Percentiles rank a stretch among this genome's conserved stretches.
phyloP scores from a whole-genome alignment of 495 filamentous ascomycete species.

The Hypoxylon trugodes region DNA sequence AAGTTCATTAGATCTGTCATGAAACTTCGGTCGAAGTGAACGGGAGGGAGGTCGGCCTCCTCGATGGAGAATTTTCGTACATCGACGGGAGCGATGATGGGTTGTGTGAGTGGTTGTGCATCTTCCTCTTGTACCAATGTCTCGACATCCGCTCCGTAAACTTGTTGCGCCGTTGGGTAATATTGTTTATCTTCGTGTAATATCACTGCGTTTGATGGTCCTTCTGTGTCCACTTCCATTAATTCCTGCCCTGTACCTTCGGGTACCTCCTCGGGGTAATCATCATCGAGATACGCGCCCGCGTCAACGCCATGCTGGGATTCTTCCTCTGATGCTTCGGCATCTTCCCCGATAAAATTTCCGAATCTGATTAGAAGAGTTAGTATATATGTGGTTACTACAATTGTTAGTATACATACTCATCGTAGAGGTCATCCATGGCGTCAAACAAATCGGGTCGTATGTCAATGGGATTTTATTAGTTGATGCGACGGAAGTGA shows the following conservation, averaged over 20 bases:
- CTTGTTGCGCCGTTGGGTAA: slow-evolving; percentile 93
- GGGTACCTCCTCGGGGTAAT: slow-evolving; percentile 69
- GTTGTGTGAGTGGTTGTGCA: slow-evolving; percentile 88
- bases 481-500: slow-evolving; percentile 20
- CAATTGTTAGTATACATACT: slow-evolving; percentile 57
- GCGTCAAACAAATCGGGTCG: slow-evolving; percentile 20
- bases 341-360: slow-evolving; percentile 91
- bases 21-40: slow-evolving; percentile 83
- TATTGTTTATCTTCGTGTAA: slow-evolving; percentile 99
- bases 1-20: slow-evolving; percentile 97
- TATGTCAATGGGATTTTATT: slow-evolving; percentile 18
- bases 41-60: slow-evolving; percentile 88
- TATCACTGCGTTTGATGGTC: slow-evolving; percentile 95
- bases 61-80: slow-evolving; percentile 95
- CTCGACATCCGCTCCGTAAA: slow-evolving; percentile 94
- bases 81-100: slow-evolving; percentile 91
- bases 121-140: slow-evolving; percentile 97
- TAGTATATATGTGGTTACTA: slow-evolving; percentile 7
- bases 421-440: slow-evolving; percentile 88
- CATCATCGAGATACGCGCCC: slow-evolving; percentile 82
- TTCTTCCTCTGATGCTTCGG: slow-evolving; percentile 87
- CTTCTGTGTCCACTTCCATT: slow-evolving; percentile 95
- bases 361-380: slow-evolving; percentile 75
- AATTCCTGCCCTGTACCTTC: slow-evolving; percentile 77
- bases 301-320: slow-evolving; percentile 74